Evolutionary conservation across 768 basidiomycete genomes (phyloP).

Genomic region (Mycena belliarum): DNA sequence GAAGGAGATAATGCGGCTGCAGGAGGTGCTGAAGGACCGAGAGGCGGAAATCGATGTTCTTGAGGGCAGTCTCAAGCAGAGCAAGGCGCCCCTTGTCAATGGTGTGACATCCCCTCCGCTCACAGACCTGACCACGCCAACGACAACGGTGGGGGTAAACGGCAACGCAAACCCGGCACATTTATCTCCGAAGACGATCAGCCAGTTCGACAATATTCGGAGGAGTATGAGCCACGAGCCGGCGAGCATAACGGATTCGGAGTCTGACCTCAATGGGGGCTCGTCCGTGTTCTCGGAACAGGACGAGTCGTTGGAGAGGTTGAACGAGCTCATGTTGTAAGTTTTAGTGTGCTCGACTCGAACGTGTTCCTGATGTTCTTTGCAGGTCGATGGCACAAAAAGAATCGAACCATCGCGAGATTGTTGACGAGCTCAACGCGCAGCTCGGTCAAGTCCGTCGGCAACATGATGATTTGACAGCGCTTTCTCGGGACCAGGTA

Average conservation of each 20-base stretch:
- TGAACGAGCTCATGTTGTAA: constrained; percentile 93
- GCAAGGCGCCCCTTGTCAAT: constrained; percentile 12
- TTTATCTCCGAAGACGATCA: constrained; percentile 70
- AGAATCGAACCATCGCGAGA: constrained; percentile 85
- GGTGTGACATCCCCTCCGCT: background rate
- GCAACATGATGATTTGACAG: constrained; percentile 79
- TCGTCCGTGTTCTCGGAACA: constrained; percentile 46
- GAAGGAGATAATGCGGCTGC: constrained; percentile 93
- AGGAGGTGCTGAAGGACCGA: constrained; percentile 87
- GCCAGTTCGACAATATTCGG: constrained; percentile 75
- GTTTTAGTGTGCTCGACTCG: constrained; percentile 35
- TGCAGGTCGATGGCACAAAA: constrained; percentile 95
- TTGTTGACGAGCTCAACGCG: constrained; percentile 68
- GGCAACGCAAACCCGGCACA: constrained; percentile 28
- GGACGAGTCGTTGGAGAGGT: constrained; percentile 73
- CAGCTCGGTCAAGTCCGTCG: constrained; percentile 71
- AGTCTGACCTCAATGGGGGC: constrained; percentile 34
- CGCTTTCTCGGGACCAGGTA: constrained; percentile 85
- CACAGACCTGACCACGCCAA: constrained; percentile 7
- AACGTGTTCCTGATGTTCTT: constrained; percentile 8
- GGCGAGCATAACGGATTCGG: constrained; percentile 34
- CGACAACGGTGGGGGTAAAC: background rate
- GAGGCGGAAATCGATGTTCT: constrained; percentile 87
- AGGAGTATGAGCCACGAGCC: constrained; percentile 57
- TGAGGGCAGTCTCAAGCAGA: constrained; percentile 55